A percentile compares a stretch with the other conserved stretches of the same genome.
Evolutionary conservation across 2,329 filamentous ascomycete species (phyloP).

Genomic region (Diaporthe sp.): DNA sequence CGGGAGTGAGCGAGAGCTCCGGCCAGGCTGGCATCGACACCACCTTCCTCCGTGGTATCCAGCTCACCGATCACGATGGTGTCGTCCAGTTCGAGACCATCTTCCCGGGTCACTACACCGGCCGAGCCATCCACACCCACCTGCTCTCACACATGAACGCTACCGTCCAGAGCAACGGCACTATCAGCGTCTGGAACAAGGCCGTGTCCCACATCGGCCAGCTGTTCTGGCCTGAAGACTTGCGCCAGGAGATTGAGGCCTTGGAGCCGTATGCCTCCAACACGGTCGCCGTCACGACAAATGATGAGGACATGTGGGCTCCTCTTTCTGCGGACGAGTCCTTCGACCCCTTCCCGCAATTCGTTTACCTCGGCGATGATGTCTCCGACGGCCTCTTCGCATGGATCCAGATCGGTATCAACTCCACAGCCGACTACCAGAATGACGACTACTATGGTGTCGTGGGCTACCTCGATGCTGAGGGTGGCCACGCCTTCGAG

Average conservation of each 20-base stretch:
- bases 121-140: slow-evolving; percentile 41
- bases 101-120: slow-evolving; percentile 42
- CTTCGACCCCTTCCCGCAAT: slow-evolving; percentile 66
- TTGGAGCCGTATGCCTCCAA: slow-evolving; percentile 49
- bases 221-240: slow-evolving; percentile 51
- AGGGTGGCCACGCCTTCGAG: slow-evolving; percentile 38
- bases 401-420: slow-evolving; percentile 64
- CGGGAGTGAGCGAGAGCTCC: slow-evolving; percentile 49
- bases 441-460: slow-evolving; percentile 39
- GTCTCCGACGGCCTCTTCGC: slow-evolving; percentile 62
- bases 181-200: slow-evolving; percentile 45
- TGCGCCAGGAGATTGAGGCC: slow-evolving; percentile 48
- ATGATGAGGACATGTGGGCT: slow-evolving; percentile 51
- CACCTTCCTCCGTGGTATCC: slow-evolving; percentile 41
- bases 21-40: slow-evolving; percentile 41
- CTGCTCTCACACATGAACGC: slow-evolving; percentile 49
- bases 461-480: slow-evolving; percentile 35
- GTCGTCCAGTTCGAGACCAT: slow-evolving; percentile 40
- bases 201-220: slow-evolving; percentile 51
- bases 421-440: slow-evolving; percentile 53
- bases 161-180: slow-evolving; percentile 49
- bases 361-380: slow-evolving; percentile 64
- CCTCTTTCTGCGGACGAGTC: slow-evolving; percentile 17
- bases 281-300: slow-evolving; percentile 48
- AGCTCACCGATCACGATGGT: slow-evolving; percentile 41